Percentiles rank a stretch among this genome's conserved stretches.
Evolutionary conservation across 805 yeast genomes (phyloP).

Genomic region (Metschnikowia baotianmanensis): DNA sequence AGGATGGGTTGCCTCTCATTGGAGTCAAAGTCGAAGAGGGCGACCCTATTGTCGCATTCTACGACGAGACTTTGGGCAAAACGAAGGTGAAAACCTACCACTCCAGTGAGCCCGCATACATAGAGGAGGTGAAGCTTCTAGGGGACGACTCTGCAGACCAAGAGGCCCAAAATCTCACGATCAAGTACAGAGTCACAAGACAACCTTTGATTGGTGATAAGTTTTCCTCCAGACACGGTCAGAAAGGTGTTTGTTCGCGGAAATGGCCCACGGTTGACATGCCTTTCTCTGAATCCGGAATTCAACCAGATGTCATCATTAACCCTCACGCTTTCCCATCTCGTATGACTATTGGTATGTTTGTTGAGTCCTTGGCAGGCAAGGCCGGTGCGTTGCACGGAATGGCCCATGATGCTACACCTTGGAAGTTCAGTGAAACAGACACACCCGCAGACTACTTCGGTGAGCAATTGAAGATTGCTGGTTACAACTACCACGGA

Average conservation of each 20-base stretch:
- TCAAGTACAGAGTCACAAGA: constrained; percentile 89
- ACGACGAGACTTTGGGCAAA: constrained; percentile 85
- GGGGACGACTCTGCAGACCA: constrained; percentile 75
- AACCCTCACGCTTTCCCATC: constrained; percentile 99
- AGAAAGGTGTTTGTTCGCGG: constrained; percentile 97
- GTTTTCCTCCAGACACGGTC: constrained; percentile 97
- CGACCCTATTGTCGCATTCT: constrained; percentile 91
- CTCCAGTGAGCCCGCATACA: constrained; percentile 89
- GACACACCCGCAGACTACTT: constrained; percentile 98
- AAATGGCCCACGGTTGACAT: constrained; percentile 96
- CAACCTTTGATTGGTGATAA: constrained; percentile 96
- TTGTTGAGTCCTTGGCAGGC: constrained; percentile 97
- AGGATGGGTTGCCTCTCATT: constrained; percentile 88
- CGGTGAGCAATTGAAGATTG: constrained; percentile 82
- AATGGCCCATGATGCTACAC: constrained; percentile 94
- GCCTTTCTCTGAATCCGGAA: constrained; percentile 96
- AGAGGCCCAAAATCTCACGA: constrained; percentile 81
- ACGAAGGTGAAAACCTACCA: constrained; percentile 92
- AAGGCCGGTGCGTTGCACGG: constrained; percentile 98
- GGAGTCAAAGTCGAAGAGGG: constrained; percentile 91
- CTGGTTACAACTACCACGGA: constrained; percentile 97
- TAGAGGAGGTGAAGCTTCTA: constrained; percentile 89
- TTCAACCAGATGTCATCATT: constrained; percentile 95
- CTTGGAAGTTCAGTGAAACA: constrained; percentile 87
- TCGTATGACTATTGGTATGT: constrained; percentile 99